A percentile compares a stretch with the other conserved stretches of the same genome.
phyloP scores from a whole-genome alignment of 495 filamentous ascomycete genomes.

The Wilcoxina mikolae region DNA sequence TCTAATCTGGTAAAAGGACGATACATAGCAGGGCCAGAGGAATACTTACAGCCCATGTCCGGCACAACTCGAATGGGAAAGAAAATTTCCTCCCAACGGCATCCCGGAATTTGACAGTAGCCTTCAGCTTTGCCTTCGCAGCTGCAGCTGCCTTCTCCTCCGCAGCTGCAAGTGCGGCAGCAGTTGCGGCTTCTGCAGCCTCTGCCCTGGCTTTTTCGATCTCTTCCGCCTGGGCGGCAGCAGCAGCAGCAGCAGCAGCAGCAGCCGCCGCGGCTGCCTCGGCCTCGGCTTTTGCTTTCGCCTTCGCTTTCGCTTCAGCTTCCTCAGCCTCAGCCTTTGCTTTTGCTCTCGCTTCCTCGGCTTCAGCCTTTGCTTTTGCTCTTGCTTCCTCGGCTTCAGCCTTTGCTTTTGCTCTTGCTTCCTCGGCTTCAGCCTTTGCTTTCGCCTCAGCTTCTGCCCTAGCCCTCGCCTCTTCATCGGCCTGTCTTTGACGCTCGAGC shows the following conservation, averaged over 20 bases:
- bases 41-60: slow-evolving; percentile 45
- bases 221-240: slow-evolving; percentile 16
- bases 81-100: slow-evolving; percentile 49
- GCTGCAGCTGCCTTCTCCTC: slow-evolving; percentile 31
- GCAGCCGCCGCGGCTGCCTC: slow-evolving; percentile 25
- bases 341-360: slow-evolving; percentile 25
- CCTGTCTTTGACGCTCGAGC: slow-evolving; percentile 22
- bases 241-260: background rate
- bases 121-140: slow-evolving; percentile 36
- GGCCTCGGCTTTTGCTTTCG: slow-evolving; percentile 22
- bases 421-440: slow-evolving; percentile 30
- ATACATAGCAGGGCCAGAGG: background rate
- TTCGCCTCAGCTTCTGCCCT: slow-evolving; percentile 26
- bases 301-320: slow-evolving; percentile 30
- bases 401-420: slow-evolving; percentile 26
- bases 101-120: slow-evolving; percentile 49
- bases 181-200: slow-evolving; percentile 14
- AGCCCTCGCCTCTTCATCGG: slow-evolving; percentile 28
- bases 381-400: slow-evolving; percentile 30
- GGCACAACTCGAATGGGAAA: slow-evolving; percentile 51
- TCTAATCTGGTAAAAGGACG: no score
- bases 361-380: slow-evolving; percentile 24
- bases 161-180: slow-evolving; percentile 25
- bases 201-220: slow-evolving; percentile 16
- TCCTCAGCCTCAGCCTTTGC: slow-evolving; percentile 29